Evolutionary conservation across 345 rosid species (phyloP).

Genomic region (Arabidopsis thaliana): TAIR10.1 NC_003074.8:9271001-9271500

Average conservation of each 20-base stretch:
- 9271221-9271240: constrained; percentile 2
- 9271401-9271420: constrained; percentile 23
- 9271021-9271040: neutral
- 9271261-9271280: neutral
- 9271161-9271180: neutral
- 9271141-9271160: neutral
- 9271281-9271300: neutral
- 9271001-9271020: neutral
- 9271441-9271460: neutral
- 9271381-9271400: constrained; percentile 38
- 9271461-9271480: neutral
- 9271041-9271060: neutral
- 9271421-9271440: constrained; percentile 49
- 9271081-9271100: neutral
- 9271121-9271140: constrained; percentile 22
- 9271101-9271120: neutral
- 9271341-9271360: constrained; percentile 25
- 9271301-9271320: neutral
- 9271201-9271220: neutral
- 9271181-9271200: constrained; percentile 4
- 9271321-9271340: constrained; percentile 43
- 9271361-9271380: constrained; percentile 41
- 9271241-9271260: neutral
- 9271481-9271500: neutral
- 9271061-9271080: neutral